A percentile compares a stretch with the other conserved stretches of the same genome.
Conservation (phyloP, 129 eudicot genomes). For the Chrysanthemum lavandulifolium region DNA sequence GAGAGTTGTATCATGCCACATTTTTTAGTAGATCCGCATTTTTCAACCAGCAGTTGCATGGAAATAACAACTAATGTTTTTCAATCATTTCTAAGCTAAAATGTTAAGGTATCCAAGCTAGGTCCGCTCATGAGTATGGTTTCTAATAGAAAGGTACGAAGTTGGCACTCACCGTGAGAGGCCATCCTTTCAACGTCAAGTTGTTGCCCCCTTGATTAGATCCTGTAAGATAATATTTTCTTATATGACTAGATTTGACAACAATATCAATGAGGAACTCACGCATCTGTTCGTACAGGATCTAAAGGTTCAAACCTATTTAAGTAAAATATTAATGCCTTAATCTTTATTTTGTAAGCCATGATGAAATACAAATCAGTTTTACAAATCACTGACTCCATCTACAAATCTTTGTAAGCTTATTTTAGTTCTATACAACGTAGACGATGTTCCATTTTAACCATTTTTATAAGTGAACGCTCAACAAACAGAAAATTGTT, state of each 20-base stretch:
- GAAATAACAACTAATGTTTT: background rate
- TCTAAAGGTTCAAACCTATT: background rate
- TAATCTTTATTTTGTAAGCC: background rate
- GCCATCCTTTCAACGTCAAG: conserved; percentile 98
- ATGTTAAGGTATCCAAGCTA: no score
- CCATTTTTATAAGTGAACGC: background rate
- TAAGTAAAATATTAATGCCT: background rate
- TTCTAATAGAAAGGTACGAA: background rate
- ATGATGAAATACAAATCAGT: background rate
- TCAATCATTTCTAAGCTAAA: no score
- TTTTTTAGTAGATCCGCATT: background rate
- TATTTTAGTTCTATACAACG: background rate
- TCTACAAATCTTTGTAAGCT: background rate
- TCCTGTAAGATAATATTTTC: conserved; percentile 42
- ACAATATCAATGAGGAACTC: background rate
- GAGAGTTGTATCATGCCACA: background rate
- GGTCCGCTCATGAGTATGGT: background rate
- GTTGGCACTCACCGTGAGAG: conserved; percentile 73
- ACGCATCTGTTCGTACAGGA: background rate
- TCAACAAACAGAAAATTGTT: background rate
- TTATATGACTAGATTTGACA: conserved; percentile 1
- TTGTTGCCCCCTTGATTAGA: conserved; percentile 93
- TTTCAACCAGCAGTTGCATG: background rate
- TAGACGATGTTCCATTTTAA: background rate
- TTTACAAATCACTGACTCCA: background rate